Base-by-base conservation (phyloP, 164 flowering plant species). In the Liquidambar formosana region DNA sequence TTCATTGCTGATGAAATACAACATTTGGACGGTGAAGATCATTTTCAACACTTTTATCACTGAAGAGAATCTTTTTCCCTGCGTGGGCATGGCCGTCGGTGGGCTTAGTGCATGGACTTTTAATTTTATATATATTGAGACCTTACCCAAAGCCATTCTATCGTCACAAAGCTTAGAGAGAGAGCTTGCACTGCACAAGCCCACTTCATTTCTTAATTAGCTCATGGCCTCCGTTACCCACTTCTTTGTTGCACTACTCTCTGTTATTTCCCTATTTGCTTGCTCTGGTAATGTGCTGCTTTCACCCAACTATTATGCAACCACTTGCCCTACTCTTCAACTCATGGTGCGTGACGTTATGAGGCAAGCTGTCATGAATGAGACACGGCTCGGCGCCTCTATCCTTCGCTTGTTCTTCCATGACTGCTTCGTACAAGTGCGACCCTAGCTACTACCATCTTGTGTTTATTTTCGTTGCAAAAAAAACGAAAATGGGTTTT, bases 351-450 rank as follows among this genome's bases (percentile, higher is more conserved):
- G 79, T 2, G n/a, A 18, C 19, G 84, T 38, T 19, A 83, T 80
- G 81, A 70, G 15, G 25, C 72, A 78, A 56, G 81, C 82, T 47
- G 38, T 84, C 21, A 13, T 1, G 0, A 54, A 44, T 27, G 80
- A 78, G 22, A 19, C 71, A 0, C 77, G 84, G 1, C 51, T 71
- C 19, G 80, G 72, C 13, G 84, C 84, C 33, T 76, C 78, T 1
- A 65, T 81, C 16, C 79, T 79, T 33, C 82, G 84, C 72, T 43
- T 78, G 58, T 72, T 70, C 79, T 81, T 81, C 71, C 84, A 81
- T 23, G 84, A 81, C 57, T 81, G 84, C 76, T 78, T 81, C 11
- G 84, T 81, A 1, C 64, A 78, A 21, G 84, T 81, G 18, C 1
- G 62, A 63, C 41, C 41, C 6, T 33, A 33, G 1, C 18, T 1